phyloP scores from a whole-genome alignment of 2,329 filamentous ascomycete species.

The Coniochaeta sp. region DNA sequence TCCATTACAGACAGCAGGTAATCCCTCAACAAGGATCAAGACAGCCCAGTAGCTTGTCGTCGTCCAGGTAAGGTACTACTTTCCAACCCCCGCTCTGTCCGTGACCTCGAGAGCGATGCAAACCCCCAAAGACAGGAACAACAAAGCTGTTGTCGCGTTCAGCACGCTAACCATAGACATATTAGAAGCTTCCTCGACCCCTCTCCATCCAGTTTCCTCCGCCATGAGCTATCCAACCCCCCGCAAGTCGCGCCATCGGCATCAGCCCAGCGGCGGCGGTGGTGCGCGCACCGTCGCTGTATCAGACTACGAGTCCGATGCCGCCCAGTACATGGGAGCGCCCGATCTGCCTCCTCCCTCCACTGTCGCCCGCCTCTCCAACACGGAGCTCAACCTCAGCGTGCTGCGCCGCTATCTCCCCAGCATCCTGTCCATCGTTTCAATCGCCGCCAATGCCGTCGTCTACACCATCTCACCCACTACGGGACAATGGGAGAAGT shows the following conservation, averaged over 20 bases:
- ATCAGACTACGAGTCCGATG: constrained; percentile 63
- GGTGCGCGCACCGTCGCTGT: constrained; percentile 26
- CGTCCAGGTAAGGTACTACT: too few species aligned
- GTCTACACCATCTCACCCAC: constrained; percentile 71
- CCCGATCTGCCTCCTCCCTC: constrained; percentile 34
- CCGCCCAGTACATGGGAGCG: constrained; percentile 38
- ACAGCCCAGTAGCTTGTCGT: too few species aligned
- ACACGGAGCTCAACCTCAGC: constrained; percentile 79
- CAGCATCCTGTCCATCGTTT: constrained; percentile 63
- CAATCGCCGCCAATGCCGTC: constrained; percentile 78
- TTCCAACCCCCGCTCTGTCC: too few species aligned
- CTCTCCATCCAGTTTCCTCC: neutral
- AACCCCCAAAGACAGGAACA: too few species aligned
- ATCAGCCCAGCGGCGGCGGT: constrained; percentile 14
- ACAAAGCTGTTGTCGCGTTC: too few species aligned
- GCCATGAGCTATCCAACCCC: constrained; percentile 38
- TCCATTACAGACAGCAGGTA: too few species aligned
- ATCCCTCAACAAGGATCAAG: too few species aligned
- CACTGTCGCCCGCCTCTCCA: constrained; percentile 58
- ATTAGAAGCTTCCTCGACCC: too few species aligned
- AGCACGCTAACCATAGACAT: too few species aligned
- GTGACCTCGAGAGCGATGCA: too few species aligned
- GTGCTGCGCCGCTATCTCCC: constrained; percentile 80
- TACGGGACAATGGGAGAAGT: constrained; percentile 73
- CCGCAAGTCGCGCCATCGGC: constrained; percentile 20